Percentiles rank a stretch among this genome's conserved stretches.
Conservation (phyloP, 305 asterid species). For the Salvia sclarea region DNA sequence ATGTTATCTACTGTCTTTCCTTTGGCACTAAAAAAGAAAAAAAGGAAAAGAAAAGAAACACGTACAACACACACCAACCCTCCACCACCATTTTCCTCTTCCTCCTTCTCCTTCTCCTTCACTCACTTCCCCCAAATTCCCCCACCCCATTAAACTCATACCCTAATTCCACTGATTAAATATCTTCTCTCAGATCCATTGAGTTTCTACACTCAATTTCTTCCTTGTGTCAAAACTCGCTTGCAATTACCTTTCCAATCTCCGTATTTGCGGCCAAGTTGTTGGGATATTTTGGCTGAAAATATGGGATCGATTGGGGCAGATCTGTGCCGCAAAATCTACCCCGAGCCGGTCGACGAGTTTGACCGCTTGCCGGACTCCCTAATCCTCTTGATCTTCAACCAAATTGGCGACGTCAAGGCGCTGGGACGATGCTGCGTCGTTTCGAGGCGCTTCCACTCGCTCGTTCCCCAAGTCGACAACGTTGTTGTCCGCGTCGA, state of each 20-base stretch:
- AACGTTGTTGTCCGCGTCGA: conserved; percentile 86
- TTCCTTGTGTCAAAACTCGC: neutral
- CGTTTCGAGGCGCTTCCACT: conserved; percentile 70
- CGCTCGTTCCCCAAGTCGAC: conserved; percentile 81
- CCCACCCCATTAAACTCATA: neutral
- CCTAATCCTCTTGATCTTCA: conserved; percentile 67
- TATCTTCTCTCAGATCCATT: conserved; percentile 30
- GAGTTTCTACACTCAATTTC: neutral
- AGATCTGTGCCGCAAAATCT: conserved; percentile 58
- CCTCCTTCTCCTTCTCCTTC: conserved; percentile 9
- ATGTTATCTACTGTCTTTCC: conserved; percentile 24
- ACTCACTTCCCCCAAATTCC: neutral
- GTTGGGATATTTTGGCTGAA: conserved; percentile 5
- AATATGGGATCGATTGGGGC: conserved; percentile 48
- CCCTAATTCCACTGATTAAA: neutral
- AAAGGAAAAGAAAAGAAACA: neutral
- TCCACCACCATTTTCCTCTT: conserved; percentile 28
- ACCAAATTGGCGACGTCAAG: conserved; percentile 84
- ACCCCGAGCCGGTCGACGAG: conserved; percentile 68
- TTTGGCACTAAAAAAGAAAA: neutral
- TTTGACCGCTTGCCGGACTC: conserved; percentile 82
- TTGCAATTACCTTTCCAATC: neutral
- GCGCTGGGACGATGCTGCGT: conserved; percentile 81
- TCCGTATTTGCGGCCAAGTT: neutral
- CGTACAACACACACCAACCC: conserved; percentile 28